Evolutionary conservation across 208 protist species (phyloP), one percentile per base, ranked within the genome.

Genomic region (Acanthamoeba castellanii): DNA sequence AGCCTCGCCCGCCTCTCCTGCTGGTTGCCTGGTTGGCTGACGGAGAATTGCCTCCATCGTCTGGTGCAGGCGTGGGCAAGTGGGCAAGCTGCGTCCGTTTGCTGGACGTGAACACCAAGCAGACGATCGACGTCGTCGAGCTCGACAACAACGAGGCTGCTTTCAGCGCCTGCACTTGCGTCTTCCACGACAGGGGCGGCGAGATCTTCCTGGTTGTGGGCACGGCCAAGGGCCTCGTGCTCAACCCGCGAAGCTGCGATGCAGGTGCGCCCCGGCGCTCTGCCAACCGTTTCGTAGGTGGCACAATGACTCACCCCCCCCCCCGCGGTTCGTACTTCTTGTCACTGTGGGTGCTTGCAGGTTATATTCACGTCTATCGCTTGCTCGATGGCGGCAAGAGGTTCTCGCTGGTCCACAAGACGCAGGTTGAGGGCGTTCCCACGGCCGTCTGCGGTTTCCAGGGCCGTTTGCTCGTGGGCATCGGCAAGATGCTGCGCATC

Each of bases 101-200:
- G n/a, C 66, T 98, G 14, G 97, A 98, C 93, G 72, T 96, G 47
- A 61, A 70, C 45, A 74, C 16, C 11, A 88, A 96, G 87, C 74
- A 96, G 66, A 96, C 96, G 27, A 34, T 96, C 3, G 85, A 96
- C 25, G 16, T 97, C 18, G 66, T 98, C 8, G 72, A 97, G 76
- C 92, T 98, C 1, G 96, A 95, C 16, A 88, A 98, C 16, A 97
- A 98, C 95, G 97, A 99, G 95, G 97, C 97, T n/a, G 98, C 96
- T 1, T 93, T 98, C 66, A 97, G 95, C 78, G n/a, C 97, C 1
- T 25, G 81, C 18, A 97, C 95, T 30, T 93, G 81, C 27, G 66
- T 76, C 42, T 97, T 98, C 94, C 90, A 96, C 37, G 95, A 96
- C 11, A 66, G 92, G 37, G 72, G 70, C 27, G 95, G 93, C 72